Percentiles rank a stretch among this genome's conserved stretches.
These are phyloP conservation scores for Kregervanrija fluxuum DNA, from an alignment of 805 yeast species.

Conservation along the genomic window DNA sequence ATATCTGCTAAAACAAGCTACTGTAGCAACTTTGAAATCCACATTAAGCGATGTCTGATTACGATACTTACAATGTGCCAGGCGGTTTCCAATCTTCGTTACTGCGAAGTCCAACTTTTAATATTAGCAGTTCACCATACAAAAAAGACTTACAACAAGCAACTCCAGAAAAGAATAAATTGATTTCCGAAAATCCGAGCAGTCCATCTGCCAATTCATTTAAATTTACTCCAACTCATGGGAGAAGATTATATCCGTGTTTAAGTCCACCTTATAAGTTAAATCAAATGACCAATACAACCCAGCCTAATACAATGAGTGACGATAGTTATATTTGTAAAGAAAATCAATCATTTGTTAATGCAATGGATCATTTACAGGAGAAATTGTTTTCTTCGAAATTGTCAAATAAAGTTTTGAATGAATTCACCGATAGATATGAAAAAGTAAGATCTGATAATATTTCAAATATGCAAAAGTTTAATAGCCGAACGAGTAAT, in stretches of 20 bases:
- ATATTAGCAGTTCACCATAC: too few relatives aligned
- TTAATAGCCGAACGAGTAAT: constrained; percentile 17
- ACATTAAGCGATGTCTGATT: too few relatives aligned
- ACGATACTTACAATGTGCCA: too few relatives aligned
- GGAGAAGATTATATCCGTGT: constrained; percentile 21
- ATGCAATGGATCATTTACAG: constrained; percentile 30
- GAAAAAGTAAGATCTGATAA: constrained; percentile 29
- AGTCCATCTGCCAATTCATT: constrained; percentile 21
- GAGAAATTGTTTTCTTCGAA: constrained; percentile 41
- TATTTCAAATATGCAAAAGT: constrained; percentile 18
- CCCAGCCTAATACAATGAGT: constrained; percentile 11
- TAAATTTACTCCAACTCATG: constrained; percentile 26
- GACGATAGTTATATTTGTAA: constrained; percentile 25
- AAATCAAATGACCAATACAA: constrained; percentile 1
- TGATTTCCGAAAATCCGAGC: too few relatives aligned
- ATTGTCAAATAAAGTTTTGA: constrained; percentile 37
- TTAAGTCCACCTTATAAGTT: constrained; percentile 11
- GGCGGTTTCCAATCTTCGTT: too few relatives aligned
- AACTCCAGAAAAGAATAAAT: too few relatives aligned
- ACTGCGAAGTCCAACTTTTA: too few relatives aligned
- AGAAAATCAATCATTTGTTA: constrained; percentile 21
- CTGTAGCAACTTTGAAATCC: too few relatives aligned
- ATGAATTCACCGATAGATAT: constrained; percentile 37
- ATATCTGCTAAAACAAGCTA: too few relatives aligned
- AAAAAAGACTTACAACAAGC: too few relatives aligned